Base-by-base conservation (phyloP, 2,329 filamentous ascomycete species). In the Aspergillus proliferans region DNA sequence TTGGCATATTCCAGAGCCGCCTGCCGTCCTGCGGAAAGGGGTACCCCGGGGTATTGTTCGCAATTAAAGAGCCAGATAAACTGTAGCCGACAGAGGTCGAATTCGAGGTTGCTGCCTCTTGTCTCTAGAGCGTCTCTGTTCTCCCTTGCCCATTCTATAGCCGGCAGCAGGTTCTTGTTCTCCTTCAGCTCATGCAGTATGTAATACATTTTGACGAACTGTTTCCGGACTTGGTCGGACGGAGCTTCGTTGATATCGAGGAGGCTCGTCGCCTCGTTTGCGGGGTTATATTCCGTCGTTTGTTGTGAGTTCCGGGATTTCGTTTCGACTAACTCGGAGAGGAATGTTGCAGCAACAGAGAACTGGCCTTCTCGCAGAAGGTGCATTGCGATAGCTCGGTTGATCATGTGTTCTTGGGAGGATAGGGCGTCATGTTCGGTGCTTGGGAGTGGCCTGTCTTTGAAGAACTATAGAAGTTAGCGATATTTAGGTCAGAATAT, bases 371-470 rank as follows among this genome's bases (percentile, higher is more conserved):
- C 92, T 38, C 93, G 87, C 36, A 98, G 79, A 19, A 98, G 80
- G 65, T 98, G 93, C 90, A 97, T 96, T 8, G 88, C 88, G 59
- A 98, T 94, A 6, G 93, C 92, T 49, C 91, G 83, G 71, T 96
- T 94, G 64, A 97, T 88, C 10, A 96, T 77, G 14, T 79, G 76
- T 3, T 86, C 80, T 56, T 94, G 84, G 18, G 84, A 80, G 1
- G 82, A 84, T 68, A 96, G 83, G 30, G 84, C 86, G 69, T 95
- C 89, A 60, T 89, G 84, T 50, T 91, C 87, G 61, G 83, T 86
- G 12, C 85, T 87, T 0, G 92, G 82, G 12, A 87, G 75, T 12
- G 84, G 82, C 52, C 80, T 80, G 52, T 82, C 79, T 71, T 85
- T 85, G 64, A 83, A 86, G 61, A 86, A 80, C 78, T 84, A 28